Conservation (phyloP, 345 rosid genomes). For the Litchi chinensis region DNA sequence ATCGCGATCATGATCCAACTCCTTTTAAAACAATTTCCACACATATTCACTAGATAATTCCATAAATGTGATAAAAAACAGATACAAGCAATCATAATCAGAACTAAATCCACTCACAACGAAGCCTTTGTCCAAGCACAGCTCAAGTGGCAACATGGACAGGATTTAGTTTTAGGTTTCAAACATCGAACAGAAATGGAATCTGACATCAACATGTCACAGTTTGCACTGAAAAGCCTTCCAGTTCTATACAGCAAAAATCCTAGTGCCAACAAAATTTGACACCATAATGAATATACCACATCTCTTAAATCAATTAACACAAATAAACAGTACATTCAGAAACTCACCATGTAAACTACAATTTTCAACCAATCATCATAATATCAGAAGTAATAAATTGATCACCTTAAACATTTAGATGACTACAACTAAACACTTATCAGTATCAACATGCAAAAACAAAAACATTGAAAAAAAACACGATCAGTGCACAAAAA, state of each 20-base stretch:
- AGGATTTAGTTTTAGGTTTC: background rate
- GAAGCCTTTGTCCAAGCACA: background rate
- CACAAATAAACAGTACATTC: background rate
- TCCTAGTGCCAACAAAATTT: background rate
- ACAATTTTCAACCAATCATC: background rate
- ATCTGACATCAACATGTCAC: background rate
- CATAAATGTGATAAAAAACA: background rate
- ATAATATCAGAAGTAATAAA: background rate
- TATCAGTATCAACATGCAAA: background rate
- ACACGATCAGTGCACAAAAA: background rate
- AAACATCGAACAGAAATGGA: background rate
- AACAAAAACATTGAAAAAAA: background rate
- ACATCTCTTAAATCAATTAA: background rate
- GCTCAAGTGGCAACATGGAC: background rate
- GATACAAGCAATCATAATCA: background rate
- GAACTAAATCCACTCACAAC: background rate
- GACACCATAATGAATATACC: background rate
- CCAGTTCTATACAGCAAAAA: background rate
- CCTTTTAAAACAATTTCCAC: background rate
- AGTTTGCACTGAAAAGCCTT: too few relatives aligned
- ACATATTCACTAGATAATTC: background rate
- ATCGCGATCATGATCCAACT: background rate
- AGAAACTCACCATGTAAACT: too few relatives aligned
- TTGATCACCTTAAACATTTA: background rate
- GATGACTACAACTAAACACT: background rate